phyloP scores from a whole-genome alignment of 129 eudicot genomes.

The Flaveria sonorensis region DNA sequence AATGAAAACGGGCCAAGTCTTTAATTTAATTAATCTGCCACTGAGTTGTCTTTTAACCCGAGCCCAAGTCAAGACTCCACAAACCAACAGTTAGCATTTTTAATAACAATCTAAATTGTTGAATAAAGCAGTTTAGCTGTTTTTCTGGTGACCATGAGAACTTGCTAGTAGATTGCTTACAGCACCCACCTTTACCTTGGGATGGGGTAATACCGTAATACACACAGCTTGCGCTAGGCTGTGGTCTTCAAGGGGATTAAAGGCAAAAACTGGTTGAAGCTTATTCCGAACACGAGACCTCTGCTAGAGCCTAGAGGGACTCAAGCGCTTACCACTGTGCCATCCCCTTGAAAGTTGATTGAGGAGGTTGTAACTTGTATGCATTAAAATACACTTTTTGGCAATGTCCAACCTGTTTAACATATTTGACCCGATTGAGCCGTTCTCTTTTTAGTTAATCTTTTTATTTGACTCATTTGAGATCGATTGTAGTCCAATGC shows the following conservation, averaged over 20 bases:
- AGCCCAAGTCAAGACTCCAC: too few relatives aligned
- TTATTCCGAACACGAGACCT: background rate
- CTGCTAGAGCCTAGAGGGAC: background rate
- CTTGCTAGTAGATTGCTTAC: background rate
- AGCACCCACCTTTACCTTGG: background rate
- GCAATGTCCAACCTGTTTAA: background rate
- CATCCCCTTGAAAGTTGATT: background rate
- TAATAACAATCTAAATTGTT: background rate
- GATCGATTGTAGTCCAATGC: background rate
- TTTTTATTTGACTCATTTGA: background rate
- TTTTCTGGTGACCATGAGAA: background rate
- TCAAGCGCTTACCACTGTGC: background rate
- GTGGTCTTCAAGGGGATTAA: background rate
- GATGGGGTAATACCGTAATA: background rate
- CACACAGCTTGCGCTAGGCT: background rate
- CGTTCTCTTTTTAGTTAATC: background rate
- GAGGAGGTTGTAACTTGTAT: background rate
- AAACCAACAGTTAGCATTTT: too few relatives aligned
- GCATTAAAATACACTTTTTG: background rate
- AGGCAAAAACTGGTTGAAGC: background rate
- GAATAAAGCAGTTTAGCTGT: background rate
- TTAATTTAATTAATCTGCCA: too few relatives aligned
- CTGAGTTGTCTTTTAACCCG: too few relatives aligned
- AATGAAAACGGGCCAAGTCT: too few relatives aligned
- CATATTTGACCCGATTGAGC: background rate